Evolutionary conservation across 768 basidiomycete genomes (phyloP).

Genomic region (Suillus luteus): DNA sequence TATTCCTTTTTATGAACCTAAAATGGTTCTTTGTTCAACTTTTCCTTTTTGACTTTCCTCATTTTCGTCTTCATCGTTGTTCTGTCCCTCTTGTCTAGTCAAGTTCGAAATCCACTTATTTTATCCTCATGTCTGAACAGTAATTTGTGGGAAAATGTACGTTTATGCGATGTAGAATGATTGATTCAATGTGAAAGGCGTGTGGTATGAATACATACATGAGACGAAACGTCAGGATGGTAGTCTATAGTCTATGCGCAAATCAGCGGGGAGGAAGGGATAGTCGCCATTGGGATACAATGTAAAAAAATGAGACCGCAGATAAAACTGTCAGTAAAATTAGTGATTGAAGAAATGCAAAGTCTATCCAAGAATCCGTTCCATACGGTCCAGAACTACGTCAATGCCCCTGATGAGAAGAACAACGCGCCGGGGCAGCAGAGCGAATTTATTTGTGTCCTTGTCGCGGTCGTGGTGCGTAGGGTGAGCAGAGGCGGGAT

Average conservation of each 20-base stretch:
- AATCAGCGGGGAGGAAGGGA: neutral
- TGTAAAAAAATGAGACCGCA: neutral
- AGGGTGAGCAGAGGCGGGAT: constrained; percentile 15
- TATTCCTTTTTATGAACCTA: constrained; percentile 36
- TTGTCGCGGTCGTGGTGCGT: constrained; percentile 23
- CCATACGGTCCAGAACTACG: constrained; percentile 65
- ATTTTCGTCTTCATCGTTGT: neutral
- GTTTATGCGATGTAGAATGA: neutral
- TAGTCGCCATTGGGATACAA: neutral
- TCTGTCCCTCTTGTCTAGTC: constrained; percentile 3
- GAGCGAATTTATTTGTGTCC: constrained; percentile 26
- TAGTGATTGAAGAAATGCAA: neutral
- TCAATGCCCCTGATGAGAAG: constrained; percentile 64
- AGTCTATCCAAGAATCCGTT: constrained; percentile 43
- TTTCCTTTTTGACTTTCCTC: constrained; percentile 9
- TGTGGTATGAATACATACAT: constrained; percentile 4
- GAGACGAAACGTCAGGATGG: neutral
- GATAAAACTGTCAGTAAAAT: neutral
- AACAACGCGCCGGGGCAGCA: constrained; percentile 62
- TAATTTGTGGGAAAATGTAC: constrained; percentile 11
- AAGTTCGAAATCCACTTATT: neutral
- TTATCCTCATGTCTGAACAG: constrained; percentile 4
- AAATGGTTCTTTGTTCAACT: constrained; percentile 16
- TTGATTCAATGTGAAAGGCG: neutral
- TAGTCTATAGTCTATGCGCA: neutral